Conservation (phyloP, 140 eudicot genomes). For the Cichorium intybus region DNA sequence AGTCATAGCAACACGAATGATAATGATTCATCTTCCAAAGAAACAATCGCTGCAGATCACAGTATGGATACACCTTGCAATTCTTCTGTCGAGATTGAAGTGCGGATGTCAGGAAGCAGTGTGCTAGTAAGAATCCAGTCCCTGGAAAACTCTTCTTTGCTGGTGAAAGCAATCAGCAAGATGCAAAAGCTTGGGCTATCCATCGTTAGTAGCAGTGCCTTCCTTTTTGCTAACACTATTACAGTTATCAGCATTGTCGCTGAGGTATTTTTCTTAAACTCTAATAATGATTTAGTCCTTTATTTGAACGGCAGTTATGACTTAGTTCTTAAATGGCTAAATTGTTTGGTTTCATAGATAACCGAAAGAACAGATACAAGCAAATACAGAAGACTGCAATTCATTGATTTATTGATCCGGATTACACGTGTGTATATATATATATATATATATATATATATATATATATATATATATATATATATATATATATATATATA, state of each 20-base stretch:
- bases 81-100: slow-evolving; percentile 14
- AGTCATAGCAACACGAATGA: not conserved
- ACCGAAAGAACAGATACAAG: too few relatives aligned
- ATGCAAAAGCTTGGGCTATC: slow-evolving; percentile 47
- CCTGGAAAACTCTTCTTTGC: not conserved
- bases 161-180: slow-evolving; percentile 30
- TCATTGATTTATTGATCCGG: too few relatives aligned
- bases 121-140: slow-evolving; percentile 23
- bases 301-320: too few relatives aligned
- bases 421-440: too few relatives aligned
- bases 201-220: slow-evolving; percentile 33
- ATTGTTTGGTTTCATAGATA: too few relatives aligned
- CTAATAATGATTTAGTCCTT: too few relatives aligned
- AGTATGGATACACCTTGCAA: not conserved
- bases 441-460: too few relatives aligned
- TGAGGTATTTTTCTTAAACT: slow-evolving; percentile 13
- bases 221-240: slow-evolving; percentile 21
- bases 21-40: slow-evolving; percentile 1
- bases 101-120: slow-evolving; percentile 22
- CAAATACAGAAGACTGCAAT: too few relatives aligned
- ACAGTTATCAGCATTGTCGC: slow-evolving; percentile 21
- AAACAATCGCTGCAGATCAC: not conserved
- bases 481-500: too few relatives aligned
- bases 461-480: too few relatives aligned
- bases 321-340: too few relatives aligned